Base-by-base conservation (phyloP, 2,329 filamentous ascomycete species). In the Metarhizium sp. region DNA sequence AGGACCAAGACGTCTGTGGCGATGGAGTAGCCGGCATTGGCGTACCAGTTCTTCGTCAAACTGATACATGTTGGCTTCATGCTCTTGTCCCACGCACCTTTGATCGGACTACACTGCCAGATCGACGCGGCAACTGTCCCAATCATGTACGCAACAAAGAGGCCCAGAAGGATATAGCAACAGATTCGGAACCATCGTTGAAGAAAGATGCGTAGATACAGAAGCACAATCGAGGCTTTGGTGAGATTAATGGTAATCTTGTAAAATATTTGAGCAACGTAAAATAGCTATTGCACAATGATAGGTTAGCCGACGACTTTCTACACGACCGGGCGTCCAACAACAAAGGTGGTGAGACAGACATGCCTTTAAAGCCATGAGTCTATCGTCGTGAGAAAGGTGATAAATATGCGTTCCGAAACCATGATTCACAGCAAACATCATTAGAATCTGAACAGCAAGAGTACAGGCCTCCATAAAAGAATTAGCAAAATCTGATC, bases 181-280 rank as follows among this genome's bases (percentile, higher is more conserved):
- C 71, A 64, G 2, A 70, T 67, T 8, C 73, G 70, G 59, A 81
- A 80, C 64, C 69, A 73, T 49, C 58, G 67, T 50, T 75, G 69
- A 25, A 75, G 67, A 56, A 81, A 82, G 50, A 81, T 78, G 30
- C 77, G 75, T 25, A 78, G 75, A 60, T 81, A 82, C 18, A 82
- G 71, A 3, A 79, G 66, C 6, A 80, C 63, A 52, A 80, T 78
- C 2, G 78, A 80, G 2, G 73, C 65, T 59, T 82, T 81, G 2
- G 76, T 79, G 36, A 79, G 65, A 61, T 77, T 78, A 57, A 81
- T 75, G 46, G 75, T 75, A 58, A 78, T 64, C 60, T 81, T 81
- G 66, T 81, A 81, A 57, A 78, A 75, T 52, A 77, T 73, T 59
- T 81, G 78, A 2, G 75, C 72, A 30, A 77, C 63, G 58, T 75